These are phyloP conservation scores for Lyophyllum atratum DNA, from an alignment of 768 basidiomycete genomes.

Conservation along the genomic window DNA sequence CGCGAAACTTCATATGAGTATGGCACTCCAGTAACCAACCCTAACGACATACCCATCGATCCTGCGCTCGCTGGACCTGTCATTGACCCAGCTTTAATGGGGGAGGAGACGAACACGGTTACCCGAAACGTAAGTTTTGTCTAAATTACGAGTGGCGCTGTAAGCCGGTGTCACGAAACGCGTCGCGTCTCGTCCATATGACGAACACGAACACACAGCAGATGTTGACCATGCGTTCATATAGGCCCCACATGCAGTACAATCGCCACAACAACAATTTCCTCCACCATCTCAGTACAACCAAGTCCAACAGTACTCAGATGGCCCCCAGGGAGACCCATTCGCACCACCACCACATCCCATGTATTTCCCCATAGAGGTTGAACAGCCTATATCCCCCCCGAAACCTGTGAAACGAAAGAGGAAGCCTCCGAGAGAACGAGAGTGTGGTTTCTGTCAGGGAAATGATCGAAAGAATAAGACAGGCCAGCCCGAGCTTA, in stretches of 20 bases:
- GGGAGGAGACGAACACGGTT: conserved; percentile 22
- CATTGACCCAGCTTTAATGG: conserved; percentile 56
- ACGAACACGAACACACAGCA: conserved; percentile 28
- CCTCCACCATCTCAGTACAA: conserved; percentile 31
- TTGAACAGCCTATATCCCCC: conserved; percentile 40
- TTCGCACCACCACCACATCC: conserved; percentile 68
- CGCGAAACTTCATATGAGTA: conserved; percentile 61
- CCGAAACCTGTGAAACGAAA: conserved; percentile 51
- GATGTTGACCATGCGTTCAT: conserved; percentile 26
- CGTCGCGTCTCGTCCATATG: conserved; percentile 65
- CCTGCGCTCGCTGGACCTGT: conserved; percentile 60
- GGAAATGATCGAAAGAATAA: conserved; percentile 66
- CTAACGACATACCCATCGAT: conserved; percentile 79
- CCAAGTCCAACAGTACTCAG: conserved; percentile 57
- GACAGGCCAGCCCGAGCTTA: conserved; percentile 55
- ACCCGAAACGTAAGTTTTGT: conserved; percentile 38
- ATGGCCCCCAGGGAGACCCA: conserved; percentile 82
- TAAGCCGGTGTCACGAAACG: conserved; percentile 39
- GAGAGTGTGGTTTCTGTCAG: conserved; percentile 78
- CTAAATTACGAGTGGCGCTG: conserved; percentile 25
- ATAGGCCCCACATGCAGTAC: conserved; percentile 27
- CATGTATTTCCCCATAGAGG: conserved; percentile 51
- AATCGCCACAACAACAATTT: conserved; percentile 22
- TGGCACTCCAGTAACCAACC: conserved; percentile 57
- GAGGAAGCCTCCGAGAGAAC: conserved; percentile 51